Conservation (phyloP, 441 rosid species). For the Adansonia rubrostipa region DNA sequence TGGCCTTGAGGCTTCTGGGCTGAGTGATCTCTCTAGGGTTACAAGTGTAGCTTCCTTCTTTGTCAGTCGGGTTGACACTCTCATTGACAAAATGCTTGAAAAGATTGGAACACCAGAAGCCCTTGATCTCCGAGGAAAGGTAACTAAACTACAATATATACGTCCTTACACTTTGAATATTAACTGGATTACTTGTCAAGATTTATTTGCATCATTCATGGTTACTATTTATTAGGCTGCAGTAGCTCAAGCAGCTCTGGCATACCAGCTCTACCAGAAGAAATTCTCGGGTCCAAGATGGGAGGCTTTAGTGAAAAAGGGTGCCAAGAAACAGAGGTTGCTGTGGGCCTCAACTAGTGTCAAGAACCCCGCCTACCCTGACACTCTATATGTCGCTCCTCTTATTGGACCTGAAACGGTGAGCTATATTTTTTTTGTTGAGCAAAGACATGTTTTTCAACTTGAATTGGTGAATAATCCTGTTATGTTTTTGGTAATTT, state of each 20-base stretch:
- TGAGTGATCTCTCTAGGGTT: slow-evolving; percentile 86
- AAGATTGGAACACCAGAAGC: slow-evolving; percentile 94
- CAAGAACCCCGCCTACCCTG: slow-evolving; percentile 91
- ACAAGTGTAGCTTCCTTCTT: slow-evolving; percentile 98
- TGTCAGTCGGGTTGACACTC: slow-evolving; percentile 95
- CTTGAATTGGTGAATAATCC: slow-evolving; percentile 8
- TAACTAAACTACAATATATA: slow-evolving; percentile 27
- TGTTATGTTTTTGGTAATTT: background rate
- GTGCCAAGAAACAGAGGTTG: slow-evolving; percentile 96
- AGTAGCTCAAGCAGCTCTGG: slow-evolving; percentile 94
- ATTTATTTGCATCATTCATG: slow-evolving; percentile 20
- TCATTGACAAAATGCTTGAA: slow-evolving; percentile 93
- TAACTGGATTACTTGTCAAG: background rate
- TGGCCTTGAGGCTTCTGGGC: slow-evolving; percentile 97
- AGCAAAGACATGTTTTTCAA: background rate
- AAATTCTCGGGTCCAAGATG: slow-evolving; percentile 98
- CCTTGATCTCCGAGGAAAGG: slow-evolving; percentile 97
- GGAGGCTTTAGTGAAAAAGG: slow-evolving; percentile 94
- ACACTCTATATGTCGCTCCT: slow-evolving; percentile 86
- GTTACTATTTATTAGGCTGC: slow-evolving; percentile 67
- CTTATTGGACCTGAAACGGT: slow-evolving; percentile 97
- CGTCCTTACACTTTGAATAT: background rate
- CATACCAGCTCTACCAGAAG: slow-evolving; percentile 92
- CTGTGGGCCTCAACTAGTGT: slow-evolving; percentile 98
- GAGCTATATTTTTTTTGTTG: slow-evolving; percentile 32